Conservation (phyloP, 2,329 filamentous ascomycete genomes). For the Coniochaeta pulveracea region DNA sequence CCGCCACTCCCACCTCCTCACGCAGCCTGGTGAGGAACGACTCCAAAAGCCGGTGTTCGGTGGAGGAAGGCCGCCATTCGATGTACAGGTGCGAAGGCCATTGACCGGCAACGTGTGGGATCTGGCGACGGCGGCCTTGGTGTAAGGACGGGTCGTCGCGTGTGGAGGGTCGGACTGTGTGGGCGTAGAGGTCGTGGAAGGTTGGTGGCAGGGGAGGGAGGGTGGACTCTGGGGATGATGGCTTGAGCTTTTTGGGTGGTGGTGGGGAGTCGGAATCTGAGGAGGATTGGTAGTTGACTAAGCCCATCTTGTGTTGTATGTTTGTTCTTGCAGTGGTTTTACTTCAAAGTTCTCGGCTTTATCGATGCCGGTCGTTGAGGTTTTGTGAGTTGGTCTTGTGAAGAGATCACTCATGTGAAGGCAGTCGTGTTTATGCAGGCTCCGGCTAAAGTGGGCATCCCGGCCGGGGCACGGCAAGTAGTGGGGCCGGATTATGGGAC, state of each 20-base stretch:
- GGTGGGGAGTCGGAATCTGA: constrained; percentile 6
- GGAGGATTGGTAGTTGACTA: constrained; percentile 27
- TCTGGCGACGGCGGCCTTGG: constrained; percentile 69
- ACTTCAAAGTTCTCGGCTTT: neutral
- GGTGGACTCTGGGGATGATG: constrained; percentile 5
- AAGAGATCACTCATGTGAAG: too few relatives aligned
- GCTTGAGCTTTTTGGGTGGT: constrained; percentile 13
- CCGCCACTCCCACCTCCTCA: constrained; percentile 9
- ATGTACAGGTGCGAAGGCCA: constrained; percentile 92
- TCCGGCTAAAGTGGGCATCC: too few relatives aligned
- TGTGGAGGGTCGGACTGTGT: constrained; percentile 64
- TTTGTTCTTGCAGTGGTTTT: neutral
- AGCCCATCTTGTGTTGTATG: constrained; percentile 15
- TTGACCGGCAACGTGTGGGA: constrained; percentile 75
- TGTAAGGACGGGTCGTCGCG: constrained; percentile 77
- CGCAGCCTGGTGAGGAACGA: constrained; percentile 27
- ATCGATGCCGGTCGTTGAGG: too few relatives aligned
- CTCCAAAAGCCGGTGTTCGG: constrained; percentile 35
- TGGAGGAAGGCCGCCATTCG: constrained; percentile 58
- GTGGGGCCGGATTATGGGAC: too few relatives aligned
- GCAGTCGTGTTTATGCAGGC: too few relatives aligned
- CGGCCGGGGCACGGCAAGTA: too few relatives aligned
- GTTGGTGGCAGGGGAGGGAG: constrained; percentile 66
- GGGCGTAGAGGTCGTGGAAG: constrained; percentile 86
- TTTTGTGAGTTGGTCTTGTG: too few relatives aligned